Base-by-base conservation (phyloP, 2,329 filamentous ascomycete species). In the Aspergillus sp. region DNA sequence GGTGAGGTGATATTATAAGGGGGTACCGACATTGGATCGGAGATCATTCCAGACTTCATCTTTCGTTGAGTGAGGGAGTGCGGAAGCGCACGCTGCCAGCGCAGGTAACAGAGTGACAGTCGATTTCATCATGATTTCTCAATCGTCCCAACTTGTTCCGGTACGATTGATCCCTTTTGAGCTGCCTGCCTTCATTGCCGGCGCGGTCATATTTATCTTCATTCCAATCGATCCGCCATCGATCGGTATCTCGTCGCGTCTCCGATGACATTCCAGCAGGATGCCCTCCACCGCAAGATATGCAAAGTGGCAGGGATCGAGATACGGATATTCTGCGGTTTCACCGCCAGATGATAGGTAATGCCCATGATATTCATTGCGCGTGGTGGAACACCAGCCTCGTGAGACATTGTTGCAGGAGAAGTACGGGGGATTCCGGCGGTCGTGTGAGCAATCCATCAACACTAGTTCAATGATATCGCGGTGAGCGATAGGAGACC, bases 21-120 rank as follows among this genome's bases (percentile, higher is more conserved):
- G 16, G 53, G 9, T 39, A 64, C 66, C 56, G 29, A 71, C 68
- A 9, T 71, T 71, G 50, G 70, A 62, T 9, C 68, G 62, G 29
- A 70, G 56, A 9, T 65, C 52, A 24, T 46, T 50, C 69, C 69
- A 71, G 42, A 57, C 45, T n/a, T 62, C 54, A 9, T 57, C 55
- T 24, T 52, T 55, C 14, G 54, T 52, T 20, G 57, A 59, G 18
- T 65, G 59, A 31, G 68, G 67, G 18, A 56, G 53, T 18, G 68
- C 65, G 2, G 65, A 62, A 54, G 58, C 57, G 2, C 57, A 52
- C 9, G 56, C 54, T n/a, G 57, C 58, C 57, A 68, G 59, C 22
- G 61, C 60, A 7, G 56, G 52, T 39, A 57, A 18, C 3, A 64
- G n/a, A 36, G 55, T 54, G 52, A 54, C 59, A 52, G 52, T 57